phyloP scores from a whole-genome alignment of 257 asterid species.

The Salvia splendens region DNA sequence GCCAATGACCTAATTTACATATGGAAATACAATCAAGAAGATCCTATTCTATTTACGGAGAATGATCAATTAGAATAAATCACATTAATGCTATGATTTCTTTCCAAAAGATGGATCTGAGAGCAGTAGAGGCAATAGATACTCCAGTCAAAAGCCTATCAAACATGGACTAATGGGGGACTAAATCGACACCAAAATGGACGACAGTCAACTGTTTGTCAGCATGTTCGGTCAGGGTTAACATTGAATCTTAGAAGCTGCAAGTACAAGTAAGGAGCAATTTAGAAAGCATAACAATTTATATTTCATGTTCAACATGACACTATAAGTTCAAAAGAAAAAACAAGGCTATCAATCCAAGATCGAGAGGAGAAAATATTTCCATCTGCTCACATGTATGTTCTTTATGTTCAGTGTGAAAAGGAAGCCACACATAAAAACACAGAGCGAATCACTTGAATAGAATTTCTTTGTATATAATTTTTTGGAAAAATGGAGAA shows the following conservation, averaged over 20 bases:
- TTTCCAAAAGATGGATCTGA: too few relatives aligned
- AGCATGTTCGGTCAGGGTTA: constrained; percentile 48
- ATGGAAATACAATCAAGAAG: too few relatives aligned
- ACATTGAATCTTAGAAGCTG: constrained; percentile 58
- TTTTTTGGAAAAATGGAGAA: too few relatives aligned
- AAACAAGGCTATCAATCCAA: not conserved
- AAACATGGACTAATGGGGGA: not conserved
- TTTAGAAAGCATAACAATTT: constrained; percentile 24
- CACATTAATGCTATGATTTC: too few relatives aligned
- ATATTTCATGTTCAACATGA: not conserved
- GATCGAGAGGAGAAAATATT: not conserved
- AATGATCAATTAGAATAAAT: too few relatives aligned
- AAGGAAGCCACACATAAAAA: too few relatives aligned
- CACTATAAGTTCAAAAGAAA: constrained; percentile 8
- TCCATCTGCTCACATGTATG: too few relatives aligned
- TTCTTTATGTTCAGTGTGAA: too few relatives aligned
- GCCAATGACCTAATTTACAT: too few relatives aligned
- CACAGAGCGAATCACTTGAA: too few relatives aligned
- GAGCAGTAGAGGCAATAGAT: constrained; percentile 23
- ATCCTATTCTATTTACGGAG: too few relatives aligned
- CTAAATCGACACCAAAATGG: constrained; percentile 18
- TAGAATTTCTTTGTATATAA: too few relatives aligned
- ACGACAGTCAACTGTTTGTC: constrained; percentile 49
- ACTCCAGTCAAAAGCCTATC: constrained; percentile 29
- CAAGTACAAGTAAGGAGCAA: constrained; percentile 26